Percentiles rank a stretch among this genome's conserved stretches.
Conservation (phyloP, 1,284 basidiomycete species). For the Hypsizygus ulmarius region DNA sequence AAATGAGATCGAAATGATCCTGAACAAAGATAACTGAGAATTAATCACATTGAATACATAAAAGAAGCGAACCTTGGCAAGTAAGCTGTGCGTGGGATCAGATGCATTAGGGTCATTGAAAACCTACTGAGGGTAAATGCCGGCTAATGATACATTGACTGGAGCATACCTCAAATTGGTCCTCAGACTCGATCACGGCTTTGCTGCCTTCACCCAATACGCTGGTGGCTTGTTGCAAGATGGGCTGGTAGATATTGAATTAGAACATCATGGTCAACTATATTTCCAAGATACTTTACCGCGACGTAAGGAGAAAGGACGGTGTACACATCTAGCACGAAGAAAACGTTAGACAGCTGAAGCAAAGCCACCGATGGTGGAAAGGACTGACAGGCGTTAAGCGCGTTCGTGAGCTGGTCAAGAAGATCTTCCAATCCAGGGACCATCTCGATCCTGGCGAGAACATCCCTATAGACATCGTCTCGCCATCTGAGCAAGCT, state of each 20-base stretch:
- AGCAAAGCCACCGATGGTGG: background rate
- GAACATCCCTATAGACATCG: constrained; percentile 48
- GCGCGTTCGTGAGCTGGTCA: constrained; percentile 60
- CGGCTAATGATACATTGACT: background rate
- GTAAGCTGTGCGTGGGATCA: constrained; percentile 70
- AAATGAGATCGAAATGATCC: constrained; percentile 65
- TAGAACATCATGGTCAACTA: background rate
- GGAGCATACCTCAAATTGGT: constrained; percentile 56
- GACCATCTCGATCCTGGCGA: constrained; percentile 59
- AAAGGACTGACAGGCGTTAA: constrained; percentile 58
- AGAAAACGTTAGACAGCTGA: constrained; percentile 12
- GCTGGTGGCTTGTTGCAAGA: constrained; percentile 54
- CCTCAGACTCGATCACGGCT: constrained; percentile 67
- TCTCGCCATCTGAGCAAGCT: constrained; percentile 76
- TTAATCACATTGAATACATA: background rate
- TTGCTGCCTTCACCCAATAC: constrained; percentile 64
- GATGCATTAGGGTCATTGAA: constrained; percentile 70
- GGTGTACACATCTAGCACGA: constrained; percentile 59
- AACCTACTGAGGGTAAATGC: constrained; percentile 38
- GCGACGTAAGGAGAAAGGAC: constrained; percentile 65
- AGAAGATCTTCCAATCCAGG: constrained; percentile 69
- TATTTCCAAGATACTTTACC: constrained; percentile 27
- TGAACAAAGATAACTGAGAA: constrained; percentile 16
- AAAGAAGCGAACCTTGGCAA: constrained; percentile 48
- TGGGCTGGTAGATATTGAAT: constrained; percentile 40